Conservation (phyloP, 2,329 filamentous ascomycete species). For the Apiospora rasikravindrae region DNA sequence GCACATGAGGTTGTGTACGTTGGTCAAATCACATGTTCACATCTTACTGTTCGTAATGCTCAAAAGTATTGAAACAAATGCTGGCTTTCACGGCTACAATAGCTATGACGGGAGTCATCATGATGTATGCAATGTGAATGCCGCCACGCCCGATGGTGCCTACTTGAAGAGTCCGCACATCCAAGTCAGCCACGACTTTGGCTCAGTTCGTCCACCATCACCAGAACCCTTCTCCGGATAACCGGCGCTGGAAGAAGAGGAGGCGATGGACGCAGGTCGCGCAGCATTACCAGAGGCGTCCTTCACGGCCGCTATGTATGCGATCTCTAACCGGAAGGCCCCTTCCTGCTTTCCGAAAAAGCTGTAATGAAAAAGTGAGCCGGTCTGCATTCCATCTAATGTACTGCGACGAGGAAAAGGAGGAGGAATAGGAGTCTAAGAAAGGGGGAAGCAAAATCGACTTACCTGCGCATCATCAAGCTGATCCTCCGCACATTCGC, state of each 20-base stretch:
- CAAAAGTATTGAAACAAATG: no score
- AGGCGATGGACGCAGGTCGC: background rate
- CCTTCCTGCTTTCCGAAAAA: constrained; percentile 79
- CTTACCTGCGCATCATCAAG: constrained; percentile 82
- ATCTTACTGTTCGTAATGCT: background rate
- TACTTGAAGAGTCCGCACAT: background rate
- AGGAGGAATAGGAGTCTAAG: no score
- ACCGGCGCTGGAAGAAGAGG: background rate
- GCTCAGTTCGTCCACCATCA: background rate
- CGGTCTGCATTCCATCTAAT: constrained; percentile 19
- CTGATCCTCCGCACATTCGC: constrained; percentile 68
- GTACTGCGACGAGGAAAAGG: no score
- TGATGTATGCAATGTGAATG: background rate
- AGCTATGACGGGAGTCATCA: background rate
- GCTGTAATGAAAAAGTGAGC: constrained; percentile 48
- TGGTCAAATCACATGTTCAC: no score
- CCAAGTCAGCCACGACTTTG: background rate
- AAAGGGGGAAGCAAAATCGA: constrained; percentile 20
- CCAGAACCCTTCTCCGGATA: background rate
- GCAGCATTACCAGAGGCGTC: background rate
- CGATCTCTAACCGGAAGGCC: constrained; percentile 63
- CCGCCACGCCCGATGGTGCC: background rate
- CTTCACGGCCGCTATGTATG: constrained; percentile 55
- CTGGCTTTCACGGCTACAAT: no score
- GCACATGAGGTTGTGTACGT: no score